Base-by-base conservation (phyloP, 768 basidiomycete species). In the Leucocoprinus birnbaumii region DNA sequence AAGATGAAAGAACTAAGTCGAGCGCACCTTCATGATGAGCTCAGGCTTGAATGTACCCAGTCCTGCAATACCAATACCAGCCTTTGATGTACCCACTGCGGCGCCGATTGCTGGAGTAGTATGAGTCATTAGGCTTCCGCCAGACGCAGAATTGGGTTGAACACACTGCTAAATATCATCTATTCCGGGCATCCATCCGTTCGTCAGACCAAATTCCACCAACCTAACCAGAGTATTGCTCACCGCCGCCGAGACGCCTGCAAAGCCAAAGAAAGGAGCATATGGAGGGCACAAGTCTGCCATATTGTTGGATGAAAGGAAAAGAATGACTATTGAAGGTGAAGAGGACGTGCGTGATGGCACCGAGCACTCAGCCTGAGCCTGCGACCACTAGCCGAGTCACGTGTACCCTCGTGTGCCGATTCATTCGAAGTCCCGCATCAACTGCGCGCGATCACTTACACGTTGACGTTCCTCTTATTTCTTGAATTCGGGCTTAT, bases 201-300 rank as follows among this genome's bases (percentile, higher is more conserved):
- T 34, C 44, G 45, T 45, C 26, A 27, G 24, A n/a, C n/a, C n/a
- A n/a, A 19, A 40, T 21, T n/a, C 45, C 27, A 53, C 16, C 54
- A 38, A 11, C 31, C 1, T 10, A 14, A 38, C 31, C 21, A 14
- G 27, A 34, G 21, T 21, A 55, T 34, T 54, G 35, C 90, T 72
- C 63, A 97, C 96, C 48, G 96, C 85, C 22, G 88, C 81, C n/a
- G 94, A 90, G 26, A 98, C 96, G 48, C 96, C 96, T 48, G 89
- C 95, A 69, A 99, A 95, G 24, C 95, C 96, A 69, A 98, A 97
- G 85, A 98, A 98, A 49, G 94, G 91, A 48, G 95, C 95, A 68
- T 91, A 98, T 26, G 94, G 91, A 58, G 94, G 94, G 69, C 94
- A 97, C 48, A 80, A 60, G 22, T 38, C 38, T 16, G 84, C 80